Conservation (phyloP, 257 asterid genomes). For the Handroanthus guayacan region DNA sequence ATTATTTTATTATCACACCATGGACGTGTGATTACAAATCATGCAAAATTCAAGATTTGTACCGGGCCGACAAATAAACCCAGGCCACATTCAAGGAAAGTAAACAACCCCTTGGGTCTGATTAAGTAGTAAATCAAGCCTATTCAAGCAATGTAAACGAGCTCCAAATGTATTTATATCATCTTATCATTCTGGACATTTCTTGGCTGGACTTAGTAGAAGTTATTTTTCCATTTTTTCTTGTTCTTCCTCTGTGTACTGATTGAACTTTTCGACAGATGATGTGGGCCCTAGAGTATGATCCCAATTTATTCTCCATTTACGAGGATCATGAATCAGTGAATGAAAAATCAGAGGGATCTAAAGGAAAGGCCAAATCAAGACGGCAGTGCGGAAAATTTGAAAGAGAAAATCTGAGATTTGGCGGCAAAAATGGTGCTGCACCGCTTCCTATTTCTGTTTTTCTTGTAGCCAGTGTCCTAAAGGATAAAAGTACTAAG, state of each 20-base stretch:
- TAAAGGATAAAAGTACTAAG: conserved; percentile 76
- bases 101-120: too few species aligned
- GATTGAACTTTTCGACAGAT: conserved; percentile 54
- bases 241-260: conserved; percentile 27
- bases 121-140: too few species aligned
- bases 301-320: conserved; percentile 67
- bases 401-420: conserved; percentile 76
- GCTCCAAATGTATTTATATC: background rate
- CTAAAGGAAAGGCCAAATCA: conserved; percentile 68
- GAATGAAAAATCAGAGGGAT: conserved; percentile 56
- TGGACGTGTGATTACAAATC: too few species aligned
- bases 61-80: too few species aligned
- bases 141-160: too few species aligned
- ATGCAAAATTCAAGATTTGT: too few species aligned
- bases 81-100: too few species aligned
- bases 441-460: conserved; percentile 86
- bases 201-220: background rate
- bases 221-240: background rate
- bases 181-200: background rate
- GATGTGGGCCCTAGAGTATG: conserved; percentile 99
- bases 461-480: conserved; percentile 94
- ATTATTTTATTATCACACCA: too few species aligned
- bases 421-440: conserved; percentile 49
- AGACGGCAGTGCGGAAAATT: conserved; percentile 79
- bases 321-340: conserved; percentile 69